Evolutionary conservation across 179 eudicot genomes (phyloP).

Genomic region (Spinacia oleracea): DNA sequence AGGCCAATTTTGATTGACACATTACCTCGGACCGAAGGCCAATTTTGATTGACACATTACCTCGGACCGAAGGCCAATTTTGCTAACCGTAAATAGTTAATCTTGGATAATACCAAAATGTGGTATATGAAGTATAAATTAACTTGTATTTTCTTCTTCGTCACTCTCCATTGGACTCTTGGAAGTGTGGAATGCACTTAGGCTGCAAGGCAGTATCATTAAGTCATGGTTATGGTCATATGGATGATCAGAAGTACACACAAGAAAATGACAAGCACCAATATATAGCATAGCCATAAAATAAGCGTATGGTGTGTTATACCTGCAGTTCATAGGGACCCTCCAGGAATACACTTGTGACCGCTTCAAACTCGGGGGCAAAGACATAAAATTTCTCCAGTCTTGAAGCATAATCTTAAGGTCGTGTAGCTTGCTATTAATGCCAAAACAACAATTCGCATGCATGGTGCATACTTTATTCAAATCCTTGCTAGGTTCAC

Average conservation of each 20-base stretch:
- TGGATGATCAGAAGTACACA: not conserved
- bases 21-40: constrained; percentile 5
- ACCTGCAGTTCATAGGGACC: constrained; percentile 68
- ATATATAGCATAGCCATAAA: not conserved
- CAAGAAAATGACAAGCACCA: not conserved
- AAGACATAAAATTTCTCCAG: constrained; percentile 64
- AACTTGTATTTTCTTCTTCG: constrained; percentile 21
- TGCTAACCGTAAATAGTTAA: not conserved
- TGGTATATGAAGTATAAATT: constrained; percentile 20
- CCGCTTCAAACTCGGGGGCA: constrained; percentile 47
- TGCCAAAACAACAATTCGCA: constrained; percentile 80
- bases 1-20: not conserved
- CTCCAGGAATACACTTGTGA: constrained; percentile 48
- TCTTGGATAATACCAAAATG: not conserved
- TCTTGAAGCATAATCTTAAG: constrained; percentile 79
- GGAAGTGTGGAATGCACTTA: constrained; percentile 8
- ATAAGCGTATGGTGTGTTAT: not conserved
- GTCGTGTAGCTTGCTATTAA: constrained; percentile 63
- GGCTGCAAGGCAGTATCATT: constrained; percentile 23
- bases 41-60: not conserved
- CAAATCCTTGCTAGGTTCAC: constrained; percentile 77
- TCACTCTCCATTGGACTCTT: constrained; percentile 9
- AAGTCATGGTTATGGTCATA: not conserved
- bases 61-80: constrained; percentile 7
- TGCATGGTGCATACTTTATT: constrained; percentile 76